These are phyloP conservation scores for Tubosaeta sp. DNA, from an alignment of 768 basidiomycete genomes.

Conservation along the genomic window DNA sequence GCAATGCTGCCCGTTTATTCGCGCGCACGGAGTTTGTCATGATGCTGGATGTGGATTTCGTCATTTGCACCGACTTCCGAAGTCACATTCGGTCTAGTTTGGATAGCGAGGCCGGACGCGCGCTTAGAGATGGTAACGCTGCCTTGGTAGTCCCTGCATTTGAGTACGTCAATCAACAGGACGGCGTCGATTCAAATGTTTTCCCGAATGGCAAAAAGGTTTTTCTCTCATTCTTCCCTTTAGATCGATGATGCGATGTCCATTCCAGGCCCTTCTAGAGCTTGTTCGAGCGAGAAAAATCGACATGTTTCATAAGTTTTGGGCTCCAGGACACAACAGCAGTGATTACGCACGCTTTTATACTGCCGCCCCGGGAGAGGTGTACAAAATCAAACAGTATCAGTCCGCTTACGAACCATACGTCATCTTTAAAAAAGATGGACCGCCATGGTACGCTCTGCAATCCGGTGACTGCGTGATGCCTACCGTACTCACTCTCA, in stretches of 20 bases:
- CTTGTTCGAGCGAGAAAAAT: conserved; percentile 56
- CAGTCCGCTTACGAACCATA: conserved; percentile 89
- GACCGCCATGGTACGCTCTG: conserved; percentile 60
- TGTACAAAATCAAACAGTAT: conserved; percentile 74
- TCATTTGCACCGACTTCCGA: conserved; percentile 77
- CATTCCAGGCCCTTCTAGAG: conserved; percentile 47
- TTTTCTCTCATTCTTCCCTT: not conserved
- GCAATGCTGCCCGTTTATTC: conserved; percentile 81
- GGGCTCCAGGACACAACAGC: conserved; percentile 77
- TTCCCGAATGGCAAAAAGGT: conserved; percentile 75
- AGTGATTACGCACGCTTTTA: conserved; percentile 75
- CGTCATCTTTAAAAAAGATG: conserved; percentile 73
- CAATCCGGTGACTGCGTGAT: not conserved
- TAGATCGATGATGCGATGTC: not conserved
- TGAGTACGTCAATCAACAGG: conserved; percentile 64
- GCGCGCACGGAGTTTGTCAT: conserved; percentile 81
- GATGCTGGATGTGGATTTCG: conserved; percentile 92
- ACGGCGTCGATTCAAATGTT: conserved; percentile 51
- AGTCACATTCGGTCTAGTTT: conserved; percentile 45
- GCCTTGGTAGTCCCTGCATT: conserved; percentile 86
- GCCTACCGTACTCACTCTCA: not conserved
- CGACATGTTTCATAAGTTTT: conserved; percentile 73
- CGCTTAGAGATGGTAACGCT: conserved; percentile 54
- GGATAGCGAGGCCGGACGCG: conserved; percentile 27
- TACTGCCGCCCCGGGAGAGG: conserved; percentile 52